A percentile compares a stretch with the other conserved stretches of the same genome.
Conservation (phyloP, 2,329 filamentous ascomycete genomes). For the Diaporthe sp. region DNA sequence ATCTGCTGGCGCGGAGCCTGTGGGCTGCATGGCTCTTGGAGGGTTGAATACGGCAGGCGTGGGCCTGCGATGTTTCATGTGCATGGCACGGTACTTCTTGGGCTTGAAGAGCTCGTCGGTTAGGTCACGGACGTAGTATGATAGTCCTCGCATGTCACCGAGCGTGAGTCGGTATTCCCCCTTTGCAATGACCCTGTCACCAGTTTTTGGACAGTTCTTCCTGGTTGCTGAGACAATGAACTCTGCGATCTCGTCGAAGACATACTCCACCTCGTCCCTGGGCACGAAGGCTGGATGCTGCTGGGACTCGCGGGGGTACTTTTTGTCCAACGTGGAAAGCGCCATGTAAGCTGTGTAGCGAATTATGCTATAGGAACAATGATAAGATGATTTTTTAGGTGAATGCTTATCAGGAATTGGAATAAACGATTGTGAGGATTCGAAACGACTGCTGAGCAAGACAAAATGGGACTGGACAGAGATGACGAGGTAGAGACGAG, state of each 20-base stretch:
- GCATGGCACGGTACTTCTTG: background rate
- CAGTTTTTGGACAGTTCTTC: background rate
- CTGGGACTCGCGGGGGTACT: conserved; percentile 10
- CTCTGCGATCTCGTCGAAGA: conserved; percentile 18
- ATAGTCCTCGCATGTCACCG: conserved; percentile 14
- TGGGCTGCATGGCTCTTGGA: conserved; percentile 5
- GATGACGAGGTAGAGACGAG: background rate
- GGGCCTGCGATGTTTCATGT: background rate
- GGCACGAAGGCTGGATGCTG: background rate
- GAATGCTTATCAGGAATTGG: background rate
- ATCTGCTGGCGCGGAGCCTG: conserved; percentile 5
- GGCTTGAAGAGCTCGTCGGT: conserved; percentile 6
- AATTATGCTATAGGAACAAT: background rate
- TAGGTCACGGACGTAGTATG: conserved; percentile 18
- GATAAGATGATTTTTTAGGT: conserved; percentile 2
- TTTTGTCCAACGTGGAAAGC: background rate
- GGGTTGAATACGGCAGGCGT: background rate
- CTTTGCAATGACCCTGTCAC: background rate
- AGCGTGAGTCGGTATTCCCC: conserved; percentile 25
- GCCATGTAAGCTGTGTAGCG: background rate
- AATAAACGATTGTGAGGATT: background rate
- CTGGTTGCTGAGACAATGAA: conserved; percentile 19
- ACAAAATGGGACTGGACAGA: background rate
- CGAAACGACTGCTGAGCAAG: background rate
- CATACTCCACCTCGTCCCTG: background rate